Evolutionary conservation across 129 eudicot genomes (phyloP), one percentile per base, ranked within the genome.

Genomic region (Escallonia rubra): DNA sequence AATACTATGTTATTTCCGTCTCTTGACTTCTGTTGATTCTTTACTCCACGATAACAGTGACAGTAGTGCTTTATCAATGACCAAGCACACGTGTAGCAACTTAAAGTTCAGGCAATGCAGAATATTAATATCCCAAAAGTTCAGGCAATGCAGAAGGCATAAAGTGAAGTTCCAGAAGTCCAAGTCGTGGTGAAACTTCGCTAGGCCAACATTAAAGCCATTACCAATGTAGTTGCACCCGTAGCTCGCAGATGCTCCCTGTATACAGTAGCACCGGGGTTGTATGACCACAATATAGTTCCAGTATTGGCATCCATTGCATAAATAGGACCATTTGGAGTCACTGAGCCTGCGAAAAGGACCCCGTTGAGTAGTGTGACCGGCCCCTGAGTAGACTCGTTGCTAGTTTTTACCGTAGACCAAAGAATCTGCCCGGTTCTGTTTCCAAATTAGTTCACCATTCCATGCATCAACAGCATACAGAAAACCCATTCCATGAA

Each of bases 181-280:
- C 78, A 79, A 10, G 63, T 64, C 14, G 66, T 5, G 81, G 84
- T 71, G 78, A 61, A 81, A 72, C n/a, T 3, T 2, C 41, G 70
- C 91, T 10, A 76, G 15, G 45, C 83, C 73, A 49, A 72, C 84
- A 0, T 69, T 70, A 54, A 79, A 85, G 14, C 96, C 91, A 43
- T 85, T 72, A 7, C 89, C 91, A 3, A 88, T 77, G 57, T 82
- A 85, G 16, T 74, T 77, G 67, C 89, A 88, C 46, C 96, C 96
- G 39, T 82, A 72, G 69, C 86, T 85, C 6, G 86, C 89, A 3
- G 96, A 82, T 42, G 80, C 75, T 7, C 96, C 91, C 87, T 91
- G 8, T 72, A 88, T 13, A 85, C 70, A n/a, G 92, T 78, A 44
- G 93, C 90, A 41, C 87, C 87, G 1, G 2, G 96, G 45, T 80